phyloP scores from a whole-genome alignment of 305 asterid species.

The Fraxinus sp. region DNA sequence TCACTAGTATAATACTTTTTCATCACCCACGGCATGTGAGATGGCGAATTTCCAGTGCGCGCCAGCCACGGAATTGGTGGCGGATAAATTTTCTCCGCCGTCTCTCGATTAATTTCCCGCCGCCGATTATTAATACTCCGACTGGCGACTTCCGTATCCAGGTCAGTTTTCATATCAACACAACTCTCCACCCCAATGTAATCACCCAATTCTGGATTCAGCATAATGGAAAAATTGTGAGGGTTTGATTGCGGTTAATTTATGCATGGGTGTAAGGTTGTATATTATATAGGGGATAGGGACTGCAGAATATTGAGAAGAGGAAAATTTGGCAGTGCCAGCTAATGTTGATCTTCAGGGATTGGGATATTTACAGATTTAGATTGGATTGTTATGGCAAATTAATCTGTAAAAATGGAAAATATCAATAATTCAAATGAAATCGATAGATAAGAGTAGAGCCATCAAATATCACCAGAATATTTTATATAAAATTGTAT shows the following conservation, averaged over 20 bases:
- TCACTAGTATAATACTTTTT: slow-evolving; percentile 43
- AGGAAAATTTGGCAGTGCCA: slow-evolving; percentile 38
- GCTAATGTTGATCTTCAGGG: slow-evolving; percentile 32
- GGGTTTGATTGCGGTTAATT: not conserved
- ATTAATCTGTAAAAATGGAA: not conserved
- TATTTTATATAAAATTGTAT: not conserved
- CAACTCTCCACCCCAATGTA: slow-evolving; percentile 56
- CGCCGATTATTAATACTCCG: not conserved
- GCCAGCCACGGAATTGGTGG: slow-evolving; percentile 52
- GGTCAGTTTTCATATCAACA: slow-evolving; percentile 32
- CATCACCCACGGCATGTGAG: slow-evolving; percentile 66
- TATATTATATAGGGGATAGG: slow-evolving; percentile 21
- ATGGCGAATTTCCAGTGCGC: slow-evolving; percentile 20
- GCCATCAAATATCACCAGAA: not conserved
- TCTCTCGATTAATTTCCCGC: not conserved
- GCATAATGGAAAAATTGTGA: slow-evolving; percentile 4
- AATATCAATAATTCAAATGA: not conserved
- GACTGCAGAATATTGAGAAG: slow-evolving; percentile 25
- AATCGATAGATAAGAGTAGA: not conserved
- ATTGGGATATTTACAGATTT: slow-evolving; percentile 23
- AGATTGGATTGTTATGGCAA: not conserved
- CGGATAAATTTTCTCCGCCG: slow-evolving; percentile 32
- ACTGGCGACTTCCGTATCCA: not conserved
- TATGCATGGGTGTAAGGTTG: slow-evolving; percentile 18
- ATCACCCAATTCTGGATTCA: slow-evolving; percentile 33